phyloP scores from a whole-genome alignment of 805 yeast genomes.

The Teunomyces cretensis region DNA sequence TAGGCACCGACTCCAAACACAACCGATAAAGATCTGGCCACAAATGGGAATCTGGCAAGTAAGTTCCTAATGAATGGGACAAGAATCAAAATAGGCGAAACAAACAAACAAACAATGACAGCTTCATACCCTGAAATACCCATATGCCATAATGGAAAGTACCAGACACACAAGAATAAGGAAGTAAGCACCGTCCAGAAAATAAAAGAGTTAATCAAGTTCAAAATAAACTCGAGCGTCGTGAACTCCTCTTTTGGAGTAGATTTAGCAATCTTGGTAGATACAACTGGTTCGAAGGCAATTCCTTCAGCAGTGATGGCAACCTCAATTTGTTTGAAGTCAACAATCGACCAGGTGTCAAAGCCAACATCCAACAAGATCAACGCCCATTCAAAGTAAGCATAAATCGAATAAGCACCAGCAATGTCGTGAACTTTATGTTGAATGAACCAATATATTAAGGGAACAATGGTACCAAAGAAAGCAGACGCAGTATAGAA shows the following conservation, averaged over 20 bases:
- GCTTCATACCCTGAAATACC: constrained; percentile 95
- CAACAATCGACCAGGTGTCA: constrained; percentile 75
- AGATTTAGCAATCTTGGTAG: constrained; percentile 1
- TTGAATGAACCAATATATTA: constrained; percentile 85
- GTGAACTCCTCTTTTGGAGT: constrained; percentile 27
- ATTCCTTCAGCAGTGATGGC: constrained; percentile 30
- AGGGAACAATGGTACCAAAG: constrained; percentile 73
- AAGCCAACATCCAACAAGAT: constrained; percentile 81
- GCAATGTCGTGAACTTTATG: constrained; percentile 84
- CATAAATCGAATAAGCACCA: constrained; percentile 95
- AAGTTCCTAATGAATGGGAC: constrained; percentile 35
- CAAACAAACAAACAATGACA: constrained; percentile 48
- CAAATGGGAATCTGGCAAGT: constrained; percentile 46
- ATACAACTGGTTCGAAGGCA: constrained; percentile 10
- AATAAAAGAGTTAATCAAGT: constrained; percentile 64
- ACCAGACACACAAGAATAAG: constrained; percentile 86
- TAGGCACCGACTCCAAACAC: constrained; percentile 76
- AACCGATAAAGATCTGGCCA: constrained; percentile 55
- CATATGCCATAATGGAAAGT: constrained; percentile 97
- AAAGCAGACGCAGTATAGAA: constrained; percentile 56
- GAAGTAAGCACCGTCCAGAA: constrained; percentile 87
- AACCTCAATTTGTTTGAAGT: constrained; percentile 65
- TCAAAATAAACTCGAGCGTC: constrained; percentile 38
- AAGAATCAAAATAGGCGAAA: constrained; percentile 60
- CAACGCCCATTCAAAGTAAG: constrained; percentile 92